Base-by-base conservation (phyloP, 2,329 filamentous ascomycete genomes). In the Epichloe sylvatica region DNA sequence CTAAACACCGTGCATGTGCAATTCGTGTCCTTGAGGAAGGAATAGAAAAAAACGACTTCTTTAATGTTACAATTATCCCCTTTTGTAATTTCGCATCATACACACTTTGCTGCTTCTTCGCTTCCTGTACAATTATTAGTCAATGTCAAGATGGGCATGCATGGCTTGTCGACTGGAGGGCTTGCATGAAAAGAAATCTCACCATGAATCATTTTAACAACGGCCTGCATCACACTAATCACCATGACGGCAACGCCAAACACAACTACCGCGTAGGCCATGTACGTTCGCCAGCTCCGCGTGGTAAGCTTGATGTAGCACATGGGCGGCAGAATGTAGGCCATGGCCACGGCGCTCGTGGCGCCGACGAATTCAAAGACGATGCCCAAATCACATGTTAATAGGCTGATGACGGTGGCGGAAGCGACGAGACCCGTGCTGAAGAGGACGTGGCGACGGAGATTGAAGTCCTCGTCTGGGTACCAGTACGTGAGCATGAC, bases 331-430 rank as follows among this genome's bases (percentile, higher is more conserved):
- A 98, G 70, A 45, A 98, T 95, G 64, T 97, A 98, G 0, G 92
- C 92, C 65, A 98, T 76, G 6, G 88, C 89, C 58, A 90, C 92
- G 3, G 92, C 92, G 63, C 86, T 94, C 36, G 92, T 98, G 6
- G 92, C 89, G 53, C 92, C 92, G 51, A 98, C 92, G 17, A 98
- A 74, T 70, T 98, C 92, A 62, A 98, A 96, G 1, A 98, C 91
- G 42, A 86, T 80, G 47, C 92, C 92, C 3, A 98, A 74, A 64
- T 98, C 92, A 68, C 92, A 97, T 1, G 90, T 97, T 53, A 94
- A 64, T 50, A 98, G 73, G 53, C 85, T 84, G 49, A 97, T 64
- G 6, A 70, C 70, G 77, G 92, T 85, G 48, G 91, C 86, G 23
- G 77, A 73, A 4, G 87, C 72, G n/a, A 97, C 86, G 25, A 97